Conservation (phyloP, 2,329 filamentous ascomycete species). For the Fusarium clavum region DNA sequence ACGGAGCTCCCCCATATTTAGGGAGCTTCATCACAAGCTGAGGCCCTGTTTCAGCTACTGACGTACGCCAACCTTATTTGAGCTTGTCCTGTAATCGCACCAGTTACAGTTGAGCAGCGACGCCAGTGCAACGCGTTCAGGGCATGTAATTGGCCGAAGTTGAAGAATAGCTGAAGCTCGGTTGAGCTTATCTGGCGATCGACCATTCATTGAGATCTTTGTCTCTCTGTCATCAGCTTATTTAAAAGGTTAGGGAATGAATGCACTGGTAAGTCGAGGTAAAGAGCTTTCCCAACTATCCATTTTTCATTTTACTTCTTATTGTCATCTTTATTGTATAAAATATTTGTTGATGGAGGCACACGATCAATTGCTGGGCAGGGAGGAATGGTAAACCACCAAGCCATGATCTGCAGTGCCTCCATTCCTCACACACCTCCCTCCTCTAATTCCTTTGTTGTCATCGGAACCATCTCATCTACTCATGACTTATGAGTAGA, state of each 20-base stretch:
- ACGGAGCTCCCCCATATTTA: constrained; percentile 30
- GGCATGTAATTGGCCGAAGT: constrained; percentile 6
- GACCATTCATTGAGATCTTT: background rate
- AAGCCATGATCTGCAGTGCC: constrained; percentile 5
- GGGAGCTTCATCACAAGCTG: constrained; percentile 8
- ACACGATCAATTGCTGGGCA: background rate
- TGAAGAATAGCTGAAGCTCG: constrained; percentile 6
- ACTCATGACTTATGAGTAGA: background rate
- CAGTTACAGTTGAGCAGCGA: constrained; percentile 27
- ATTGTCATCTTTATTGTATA: background rate
- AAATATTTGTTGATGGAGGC: too few relatives aligned
- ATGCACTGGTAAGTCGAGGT: background rate
- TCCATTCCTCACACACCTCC: constrained; percentile 11
- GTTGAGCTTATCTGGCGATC: background rate
- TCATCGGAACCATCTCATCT: background rate
- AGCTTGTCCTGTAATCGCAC: constrained; percentile 18
- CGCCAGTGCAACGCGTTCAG: background rate
- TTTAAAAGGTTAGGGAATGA: background rate
- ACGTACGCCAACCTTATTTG: constrained; percentile 29
- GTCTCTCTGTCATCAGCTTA: background rate
- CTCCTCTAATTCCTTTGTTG: background rate
- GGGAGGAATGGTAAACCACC: background rate
- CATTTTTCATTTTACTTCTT: background rate
- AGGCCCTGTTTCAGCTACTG: constrained; percentile 33
- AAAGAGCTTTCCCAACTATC: background rate